phyloP scores from a whole-genome alignment of 1,284 basidiomycete species.

The Thecaphora frezii region DNA sequence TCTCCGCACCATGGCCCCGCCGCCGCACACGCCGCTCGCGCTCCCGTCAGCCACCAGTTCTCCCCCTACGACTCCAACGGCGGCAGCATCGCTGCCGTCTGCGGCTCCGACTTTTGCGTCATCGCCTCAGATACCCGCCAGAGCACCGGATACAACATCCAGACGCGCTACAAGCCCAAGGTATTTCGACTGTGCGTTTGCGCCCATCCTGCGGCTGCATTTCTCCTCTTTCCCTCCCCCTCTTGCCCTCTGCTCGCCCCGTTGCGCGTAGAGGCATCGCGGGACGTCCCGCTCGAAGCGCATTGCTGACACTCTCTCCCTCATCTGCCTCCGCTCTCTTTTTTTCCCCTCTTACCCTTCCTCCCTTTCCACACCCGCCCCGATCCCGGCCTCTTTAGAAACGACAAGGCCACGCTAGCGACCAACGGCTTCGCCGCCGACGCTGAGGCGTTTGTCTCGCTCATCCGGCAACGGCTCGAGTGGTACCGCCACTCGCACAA shows the following conservation, averaged over 20 bases:
- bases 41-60: slow-evolving; percentile 53
- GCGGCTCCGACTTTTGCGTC: slow-evolving; percentile 57
- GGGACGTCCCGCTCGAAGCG: too few species aligned
- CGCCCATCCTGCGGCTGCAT: neutral
- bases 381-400: slow-evolving; percentile 8
- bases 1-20: slow-evolving; percentile 12
- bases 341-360: neutral
- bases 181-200: slow-evolving; percentile 49
- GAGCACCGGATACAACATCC: slow-evolving; percentile 57
- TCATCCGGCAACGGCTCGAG: slow-evolving; percentile 50
- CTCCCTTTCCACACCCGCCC: neutral
- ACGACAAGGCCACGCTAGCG: slow-evolving; percentile 55
- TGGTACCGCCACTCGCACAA: slow-evolving; percentile 56
- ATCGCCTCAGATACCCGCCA: slow-evolving; percentile 57
- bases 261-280: too few species aligned
- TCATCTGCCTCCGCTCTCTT: neutral
- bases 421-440: slow-evolving; percentile 57
- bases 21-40: slow-evolving; percentile 20
- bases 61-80: slow-evolving; percentile 57
- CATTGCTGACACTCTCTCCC: too few species aligned
- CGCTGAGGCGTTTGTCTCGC: slow-evolving; percentile 54
- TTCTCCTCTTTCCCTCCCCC: slow-evolving; percentile 3
- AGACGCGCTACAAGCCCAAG: slow-evolving; percentile 59
- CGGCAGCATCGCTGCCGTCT: slow-evolving; percentile 55
- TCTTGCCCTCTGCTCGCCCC: too few species aligned